A percentile compares a stretch with the other conserved stretches of the same genome.
phyloP scores from a whole-genome alignment of 805 yeast genomes.

The Candida quercuum region DNA sequence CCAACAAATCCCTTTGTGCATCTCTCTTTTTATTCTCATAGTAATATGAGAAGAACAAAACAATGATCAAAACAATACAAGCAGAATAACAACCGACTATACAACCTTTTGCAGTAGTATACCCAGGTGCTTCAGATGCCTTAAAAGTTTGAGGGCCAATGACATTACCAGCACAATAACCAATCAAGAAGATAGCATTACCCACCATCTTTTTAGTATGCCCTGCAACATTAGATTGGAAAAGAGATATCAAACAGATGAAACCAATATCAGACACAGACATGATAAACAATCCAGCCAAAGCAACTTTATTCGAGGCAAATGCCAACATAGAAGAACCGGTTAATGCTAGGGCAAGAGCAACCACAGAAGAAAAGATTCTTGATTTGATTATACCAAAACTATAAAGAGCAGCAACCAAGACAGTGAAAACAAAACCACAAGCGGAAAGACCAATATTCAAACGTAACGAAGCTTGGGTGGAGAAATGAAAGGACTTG shows the following conservation, averaged over 20 bases:
- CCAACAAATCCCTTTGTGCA: slow-evolving; percentile 13
- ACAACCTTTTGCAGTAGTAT: slow-evolving; percentile 44
- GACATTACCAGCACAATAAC: slow-evolving; percentile 63
- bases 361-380: slow-evolving; percentile 18
- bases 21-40: slow-evolving; percentile 39
- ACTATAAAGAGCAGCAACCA: slow-evolving; percentile 23
- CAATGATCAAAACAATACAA: slow-evolving; percentile 31
- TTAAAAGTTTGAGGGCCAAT: slow-evolving; percentile 73
- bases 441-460: slow-evolving; percentile 31
- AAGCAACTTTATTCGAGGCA: slow-evolving; percentile 21
- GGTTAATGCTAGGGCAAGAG: slow-evolving; percentile 19
- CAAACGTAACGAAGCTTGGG: slow-evolving; percentile 15
- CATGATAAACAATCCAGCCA: slow-evolving; percentile 25
- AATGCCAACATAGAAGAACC: slow-evolving; percentile 30
- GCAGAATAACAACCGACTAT: slow-evolving; percentile 44
- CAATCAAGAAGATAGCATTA: slow-evolving; percentile 54
- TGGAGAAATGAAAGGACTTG: slow-evolving; percentile 11
- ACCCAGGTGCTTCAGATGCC: slow-evolving; percentile 52
- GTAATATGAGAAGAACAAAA: slow-evolving; percentile 22
- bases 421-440: slow-evolving; percentile 21
- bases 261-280: slow-evolving; percentile 31
- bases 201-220: slow-evolving; percentile 65
- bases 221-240: slow-evolving; percentile 57
- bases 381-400: slow-evolving; percentile 17
- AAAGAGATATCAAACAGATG: slow-evolving; percentile 28